Conservation (phyloP, 75 land plant species). For the Sequoiadendron giganteum region DNA sequence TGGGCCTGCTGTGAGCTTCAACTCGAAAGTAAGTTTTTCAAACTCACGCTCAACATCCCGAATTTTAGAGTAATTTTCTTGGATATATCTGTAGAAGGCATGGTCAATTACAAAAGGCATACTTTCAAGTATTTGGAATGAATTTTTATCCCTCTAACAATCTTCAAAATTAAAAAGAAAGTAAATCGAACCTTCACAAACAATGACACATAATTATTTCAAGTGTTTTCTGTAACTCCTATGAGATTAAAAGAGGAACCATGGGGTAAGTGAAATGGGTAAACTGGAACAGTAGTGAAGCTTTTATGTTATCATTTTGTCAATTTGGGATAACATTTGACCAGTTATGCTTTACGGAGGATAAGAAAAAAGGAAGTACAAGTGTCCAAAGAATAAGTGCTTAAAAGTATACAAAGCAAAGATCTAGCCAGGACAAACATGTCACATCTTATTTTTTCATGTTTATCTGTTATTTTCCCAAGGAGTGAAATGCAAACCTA, state of each 20-base stretch:
- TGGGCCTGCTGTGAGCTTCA: constrained; percentile 98
- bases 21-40: constrained; percentile 65
- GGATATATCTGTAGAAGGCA: constrained; percentile 60
- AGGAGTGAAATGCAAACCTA: not conserved
- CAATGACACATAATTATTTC: not conserved
- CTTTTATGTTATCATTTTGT: not conserved
- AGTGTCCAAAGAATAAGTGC: not conserved
- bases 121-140: constrained; percentile 7
- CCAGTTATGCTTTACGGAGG: not conserved
- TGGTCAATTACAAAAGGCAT: not conserved
- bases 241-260: not conserved
- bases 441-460: not conserved
- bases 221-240: not conserved
- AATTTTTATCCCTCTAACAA: constrained; percentile 6
- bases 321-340: not conserved
- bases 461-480: not conserved
- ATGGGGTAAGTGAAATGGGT: not conserved
- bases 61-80: constrained; percentile 96
- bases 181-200: constrained; percentile 6
- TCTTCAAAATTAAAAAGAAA: not conserved
- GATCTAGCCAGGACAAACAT: not conserved
- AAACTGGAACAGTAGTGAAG: not conserved
- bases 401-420: not conserved
- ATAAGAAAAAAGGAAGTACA: not conserved
- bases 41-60: constrained; percentile 93